Conservation (phyloP, 2,329 filamentous ascomycete genomes). For the Ramichloridium luteum region DNA sequence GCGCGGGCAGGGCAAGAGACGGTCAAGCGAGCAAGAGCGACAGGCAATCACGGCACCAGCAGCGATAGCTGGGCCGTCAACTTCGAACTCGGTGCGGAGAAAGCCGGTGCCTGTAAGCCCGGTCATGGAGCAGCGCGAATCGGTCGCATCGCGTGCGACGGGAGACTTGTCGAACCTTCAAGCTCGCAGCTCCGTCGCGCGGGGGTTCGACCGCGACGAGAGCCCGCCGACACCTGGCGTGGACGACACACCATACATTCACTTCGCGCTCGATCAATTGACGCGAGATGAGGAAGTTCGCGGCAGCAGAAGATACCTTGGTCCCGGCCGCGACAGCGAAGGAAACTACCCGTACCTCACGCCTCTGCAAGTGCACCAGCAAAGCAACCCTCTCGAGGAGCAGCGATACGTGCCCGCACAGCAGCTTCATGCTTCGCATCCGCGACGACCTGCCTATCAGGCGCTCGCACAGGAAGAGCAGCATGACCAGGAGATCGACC, state of each 20-base stretch:
- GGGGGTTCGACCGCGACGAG: constrained; percentile 19
- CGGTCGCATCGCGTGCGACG: too few species aligned
- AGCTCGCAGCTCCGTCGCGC: constrained; percentile 21
- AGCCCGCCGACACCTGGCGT: constrained; percentile 56
- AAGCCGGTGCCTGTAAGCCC: constrained; percentile 24
- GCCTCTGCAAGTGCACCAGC: constrained; percentile 1
- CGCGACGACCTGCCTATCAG: neutral
- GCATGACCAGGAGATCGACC: neutral
- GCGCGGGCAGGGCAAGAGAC: constrained; percentile 22
- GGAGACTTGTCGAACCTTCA: constrained; percentile 13
- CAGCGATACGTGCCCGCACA: neutral
- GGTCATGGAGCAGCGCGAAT: constrained; percentile 16
- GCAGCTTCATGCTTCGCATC: neutral
- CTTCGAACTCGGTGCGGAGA: constrained; percentile 13
- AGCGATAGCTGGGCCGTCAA: constrained; percentile 1
- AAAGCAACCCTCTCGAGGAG: neutral
- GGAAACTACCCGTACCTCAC: constrained; percentile 14
- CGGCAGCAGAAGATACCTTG: constrained; percentile 39
- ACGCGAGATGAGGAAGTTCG: constrained; percentile 58
- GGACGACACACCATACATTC: constrained; percentile 78
- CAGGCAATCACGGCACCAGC: constrained; percentile 1
- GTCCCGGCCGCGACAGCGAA: constrained; percentile 12
- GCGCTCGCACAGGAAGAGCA: constrained; percentile 1
- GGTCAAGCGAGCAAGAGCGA: constrained; percentile 11
- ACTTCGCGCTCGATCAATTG: constrained; percentile 78